These are phyloP conservation scores for Firmiana major DNA, from an alignment of 345 rosid genomes.

Conservation along the genomic window DNA sequence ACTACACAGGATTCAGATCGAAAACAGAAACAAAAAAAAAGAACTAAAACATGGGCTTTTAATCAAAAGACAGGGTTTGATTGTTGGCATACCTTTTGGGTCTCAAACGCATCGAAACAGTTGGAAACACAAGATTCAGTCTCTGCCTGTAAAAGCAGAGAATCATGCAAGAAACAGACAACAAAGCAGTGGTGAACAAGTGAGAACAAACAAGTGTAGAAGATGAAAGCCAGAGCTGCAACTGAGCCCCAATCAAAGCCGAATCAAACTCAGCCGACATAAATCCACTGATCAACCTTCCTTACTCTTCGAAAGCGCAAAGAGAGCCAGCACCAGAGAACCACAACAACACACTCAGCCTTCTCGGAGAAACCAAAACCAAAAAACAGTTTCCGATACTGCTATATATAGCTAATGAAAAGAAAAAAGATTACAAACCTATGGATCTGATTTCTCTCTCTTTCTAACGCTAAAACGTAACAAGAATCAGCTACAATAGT, in stretches of 20 bases:
- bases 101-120: slow-evolving; percentile 81
- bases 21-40: not conserved
- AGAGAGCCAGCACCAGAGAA: not conserved
- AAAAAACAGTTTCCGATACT: not conserved
- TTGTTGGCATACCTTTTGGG: slow-evolving; percentile 47
- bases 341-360: not conserved
- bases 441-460: slow-evolving; percentile 49
- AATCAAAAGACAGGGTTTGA: not conserved
- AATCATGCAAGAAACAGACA: slow-evolving; percentile 31
- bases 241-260: slow-evolving; percentile 70
- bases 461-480: slow-evolving; percentile 15
- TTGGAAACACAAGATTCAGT: slow-evolving; percentile 37
- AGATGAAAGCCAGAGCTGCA: slow-evolving; percentile 46
- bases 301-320: not conserved
- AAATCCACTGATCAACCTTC: slow-evolving; percentile 45
- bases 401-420: slow-evolving; percentile 22
- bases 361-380: slow-evolving; percentile 15
- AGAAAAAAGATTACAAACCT: slow-evolving; percentile 49
- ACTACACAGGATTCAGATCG: slow-evolving; percentile 25
- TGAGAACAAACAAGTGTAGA: slow-evolving; percentile 10
- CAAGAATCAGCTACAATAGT: slow-evolving; percentile 26
- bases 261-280: slow-evolving; percentile 83
- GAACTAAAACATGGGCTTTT: not conserved
- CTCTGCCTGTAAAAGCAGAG: slow-evolving; percentile 54
- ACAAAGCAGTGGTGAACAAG: slow-evolving; percentile 9